Percentiles rank a stretch among this genome's conserved stretches.
Conservation (phyloP, 1,284 basidiomycete genomes). For the Takashimella tepidaria region DNA sequence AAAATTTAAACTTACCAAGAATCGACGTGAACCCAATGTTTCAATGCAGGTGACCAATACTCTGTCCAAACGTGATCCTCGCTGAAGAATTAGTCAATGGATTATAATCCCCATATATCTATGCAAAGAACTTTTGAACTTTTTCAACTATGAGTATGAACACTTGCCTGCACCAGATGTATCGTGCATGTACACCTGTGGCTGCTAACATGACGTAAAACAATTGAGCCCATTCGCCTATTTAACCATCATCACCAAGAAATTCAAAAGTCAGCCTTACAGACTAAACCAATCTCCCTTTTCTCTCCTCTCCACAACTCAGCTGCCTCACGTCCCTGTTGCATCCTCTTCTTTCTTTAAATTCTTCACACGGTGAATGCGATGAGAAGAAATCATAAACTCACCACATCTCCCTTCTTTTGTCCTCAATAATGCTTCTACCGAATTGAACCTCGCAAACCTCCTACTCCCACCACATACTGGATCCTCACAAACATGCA, state of each 20-base stretch:
- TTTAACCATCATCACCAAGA: slow-evolving; percentile 1
- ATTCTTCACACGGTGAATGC: no score
- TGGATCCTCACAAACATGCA: slow-evolving; percentile 31
- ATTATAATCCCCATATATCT: slow-evolving; percentile 1
- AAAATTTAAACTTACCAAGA: slow-evolving; percentile 31
- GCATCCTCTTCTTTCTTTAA: background rate
- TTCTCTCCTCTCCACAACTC: background rate
- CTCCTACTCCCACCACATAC: slow-evolving; percentile 32
- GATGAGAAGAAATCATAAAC: slow-evolving; percentile 3
- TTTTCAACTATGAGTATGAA: background rate
- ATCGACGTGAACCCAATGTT: slow-evolving; percentile 52
- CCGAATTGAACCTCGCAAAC: slow-evolving; percentile 48
- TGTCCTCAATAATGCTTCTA: slow-evolving; percentile 38
- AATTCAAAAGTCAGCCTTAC: no score
- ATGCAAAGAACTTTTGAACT: no score
- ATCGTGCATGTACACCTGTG: slow-evolving; percentile 47
- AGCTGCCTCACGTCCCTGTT: no score
- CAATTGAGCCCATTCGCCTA: slow-evolving; percentile 50
- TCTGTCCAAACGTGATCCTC: slow-evolving; percentile 55
- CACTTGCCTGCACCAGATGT: slow-evolving; percentile 43
- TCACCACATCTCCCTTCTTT: slow-evolving; percentile 50
- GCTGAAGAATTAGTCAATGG: slow-evolving; percentile 20
- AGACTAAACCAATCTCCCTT: no score
- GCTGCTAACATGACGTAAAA: slow-evolving; percentile 50
- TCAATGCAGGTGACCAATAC: slow-evolving; percentile 35